These are phyloP conservation scores for Circinella minor DNA, from an alignment of 371 early-diverging fungal species.

Conservation along the genomic window DNA sequence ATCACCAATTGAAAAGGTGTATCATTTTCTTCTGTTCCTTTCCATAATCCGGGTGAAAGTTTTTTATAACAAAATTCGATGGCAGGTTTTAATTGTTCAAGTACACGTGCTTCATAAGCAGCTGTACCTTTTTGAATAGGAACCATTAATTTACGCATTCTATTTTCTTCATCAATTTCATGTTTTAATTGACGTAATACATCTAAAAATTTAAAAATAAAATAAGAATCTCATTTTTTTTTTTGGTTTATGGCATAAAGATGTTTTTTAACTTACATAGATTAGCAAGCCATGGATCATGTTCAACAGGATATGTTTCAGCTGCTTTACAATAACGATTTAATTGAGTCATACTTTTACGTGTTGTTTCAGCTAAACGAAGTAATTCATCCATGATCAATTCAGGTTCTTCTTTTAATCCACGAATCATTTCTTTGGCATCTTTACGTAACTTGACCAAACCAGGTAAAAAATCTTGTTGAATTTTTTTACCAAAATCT, in stretches of 20 bases:
- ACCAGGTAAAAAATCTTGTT: constrained; percentile 28
- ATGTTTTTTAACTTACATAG: constrained; percentile 31
- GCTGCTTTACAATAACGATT: constrained; percentile 37
- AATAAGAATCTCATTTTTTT: neutral
- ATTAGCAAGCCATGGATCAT: constrained; percentile 51
- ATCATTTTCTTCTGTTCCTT: constrained; percentile 29
- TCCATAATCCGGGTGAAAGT: constrained; percentile 24
- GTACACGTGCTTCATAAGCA: constrained; percentile 29
- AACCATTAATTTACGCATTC: constrained; percentile 39
- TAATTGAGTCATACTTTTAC: constrained; percentile 36
- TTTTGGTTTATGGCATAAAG: too few relatives aligned
- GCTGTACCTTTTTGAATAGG: constrained; percentile 38
- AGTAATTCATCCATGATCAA: constrained; percentile 41
- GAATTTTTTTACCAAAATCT: constrained; percentile 30
- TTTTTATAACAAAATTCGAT: constrained; percentile 31
- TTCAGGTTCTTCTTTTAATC: constrained; percentile 30
- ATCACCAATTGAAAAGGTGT: constrained; percentile 30
- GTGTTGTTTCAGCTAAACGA: constrained; percentile 41
- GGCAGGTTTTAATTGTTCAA: constrained; percentile 28
- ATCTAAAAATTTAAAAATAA: constrained; percentile 22
- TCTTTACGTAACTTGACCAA: constrained; percentile 32
- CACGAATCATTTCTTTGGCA: constrained; percentile 39
- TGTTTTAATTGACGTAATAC: constrained; percentile 46
- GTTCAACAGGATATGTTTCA: constrained; percentile 23
- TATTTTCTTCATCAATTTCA: constrained; percentile 49